Evolutionary conservation across 2,329 filamentous ascomycete species (phyloP).

Genomic region (Chaetomiaceae sp.): DNA sequence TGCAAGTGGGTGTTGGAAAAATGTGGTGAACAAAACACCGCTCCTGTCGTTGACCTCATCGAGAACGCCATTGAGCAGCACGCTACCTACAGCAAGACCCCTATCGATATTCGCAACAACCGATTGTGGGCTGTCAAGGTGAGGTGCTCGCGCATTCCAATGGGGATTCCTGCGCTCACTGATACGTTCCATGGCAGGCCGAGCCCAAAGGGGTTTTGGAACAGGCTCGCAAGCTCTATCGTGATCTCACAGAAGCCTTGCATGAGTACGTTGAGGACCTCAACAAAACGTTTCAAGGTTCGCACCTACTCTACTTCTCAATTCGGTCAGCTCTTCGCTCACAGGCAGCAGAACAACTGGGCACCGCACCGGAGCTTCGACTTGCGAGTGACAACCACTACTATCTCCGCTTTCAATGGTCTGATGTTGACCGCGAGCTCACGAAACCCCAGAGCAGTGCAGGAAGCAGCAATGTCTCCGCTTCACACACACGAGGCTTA

Average conservation of each 20-base stretch:
- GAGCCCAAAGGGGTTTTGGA: conserved; percentile 72
- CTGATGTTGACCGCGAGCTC: conserved; percentile 17
- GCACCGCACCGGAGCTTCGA: conserved; percentile 12
- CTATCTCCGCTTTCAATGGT: conserved; percentile 52
- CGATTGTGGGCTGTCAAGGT: conserved; percentile 83
- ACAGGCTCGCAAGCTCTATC: conserved; percentile 10
- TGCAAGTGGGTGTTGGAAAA: conserved; percentile 58
- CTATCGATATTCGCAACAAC: conserved; percentile 84
- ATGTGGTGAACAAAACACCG: conserved; percentile 58
- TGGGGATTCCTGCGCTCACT: conserved; percentile 17
- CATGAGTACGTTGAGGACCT: conserved; percentile 16
- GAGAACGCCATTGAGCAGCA: conserved; percentile 70
- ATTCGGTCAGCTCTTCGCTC: not conserved
- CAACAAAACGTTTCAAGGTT: conserved; percentile 11
- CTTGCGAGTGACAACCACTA: conserved; percentile 27
- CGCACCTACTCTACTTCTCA: not conserved
- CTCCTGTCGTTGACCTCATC: conserved; percentile 59
- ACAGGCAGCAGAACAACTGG: conserved; percentile 7
- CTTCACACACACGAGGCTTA: not conserved
- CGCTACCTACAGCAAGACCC: conserved; percentile 67
- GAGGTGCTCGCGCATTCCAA: not conserved
- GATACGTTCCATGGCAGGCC: conserved; percentile 40
- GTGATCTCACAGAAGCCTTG: conserved; percentile 6
- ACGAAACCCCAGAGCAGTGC: not conserved
- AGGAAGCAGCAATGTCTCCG: too few relatives aligned